Evolutionary conservation across 1,139 yeast species (phyloP).

Genomic region (Pichia sp.): DNA sequence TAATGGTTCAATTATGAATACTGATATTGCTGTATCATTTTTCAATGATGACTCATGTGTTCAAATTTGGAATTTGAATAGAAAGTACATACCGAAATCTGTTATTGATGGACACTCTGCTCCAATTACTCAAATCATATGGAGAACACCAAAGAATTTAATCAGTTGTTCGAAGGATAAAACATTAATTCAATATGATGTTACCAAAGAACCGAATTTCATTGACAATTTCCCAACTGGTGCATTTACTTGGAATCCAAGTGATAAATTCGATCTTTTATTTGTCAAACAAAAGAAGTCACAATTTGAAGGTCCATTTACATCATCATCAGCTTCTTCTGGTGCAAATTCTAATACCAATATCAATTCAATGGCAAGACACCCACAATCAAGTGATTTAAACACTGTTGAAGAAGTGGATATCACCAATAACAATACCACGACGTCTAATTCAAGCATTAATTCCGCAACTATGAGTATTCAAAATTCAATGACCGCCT

Average conservation of each 20-base stretch:
- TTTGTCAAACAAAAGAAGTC: conserved; percentile 52
- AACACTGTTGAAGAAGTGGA: conserved; percentile 6
- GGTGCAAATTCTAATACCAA: neutral
- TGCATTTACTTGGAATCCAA: conserved; percentile 55
- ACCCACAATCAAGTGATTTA: neutral
- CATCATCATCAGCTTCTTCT: neutral
- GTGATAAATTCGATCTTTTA: conserved; percentile 44
- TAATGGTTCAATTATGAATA: conserved; percentile 38
- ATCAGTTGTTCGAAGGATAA: conserved; percentile 55
- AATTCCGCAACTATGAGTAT: neutral
- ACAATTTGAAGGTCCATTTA: conserved; percentile 38
- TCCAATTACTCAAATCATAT: conserved; percentile 48
- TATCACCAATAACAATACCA: neutral
- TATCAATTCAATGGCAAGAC: neutral
- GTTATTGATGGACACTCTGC: conserved; percentile 53
- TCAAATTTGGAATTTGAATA: conserved; percentile 67
- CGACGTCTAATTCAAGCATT: neutral
- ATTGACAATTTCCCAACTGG: conserved; percentile 52
- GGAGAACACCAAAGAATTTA: conserved; percentile 49
- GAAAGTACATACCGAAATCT: conserved; percentile 76
- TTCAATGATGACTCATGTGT: conserved; percentile 75
- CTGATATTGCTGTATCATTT: conserved; percentile 77
- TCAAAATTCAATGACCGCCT: neutral
- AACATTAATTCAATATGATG: conserved; percentile 53
- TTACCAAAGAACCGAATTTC: conserved; percentile 49